Percentiles rank a stretch among this genome's conserved stretches.
Evolutionary conservation across 495 filamentous ascomycete genomes (phyloP).

Genomic region (Saxophila tyrrhenica): DNA sequence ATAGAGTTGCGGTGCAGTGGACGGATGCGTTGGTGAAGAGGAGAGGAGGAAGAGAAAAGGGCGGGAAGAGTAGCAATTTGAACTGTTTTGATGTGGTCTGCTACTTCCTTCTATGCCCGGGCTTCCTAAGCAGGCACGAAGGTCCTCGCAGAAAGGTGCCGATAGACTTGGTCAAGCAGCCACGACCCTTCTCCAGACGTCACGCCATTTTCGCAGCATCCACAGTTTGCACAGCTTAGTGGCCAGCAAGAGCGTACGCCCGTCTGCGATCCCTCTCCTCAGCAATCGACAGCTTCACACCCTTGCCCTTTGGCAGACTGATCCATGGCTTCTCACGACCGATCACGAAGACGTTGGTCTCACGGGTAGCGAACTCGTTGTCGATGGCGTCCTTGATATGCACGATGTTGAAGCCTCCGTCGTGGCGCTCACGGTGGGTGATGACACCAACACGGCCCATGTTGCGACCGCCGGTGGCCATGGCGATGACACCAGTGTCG

Average conservation of each 20-base stretch:
- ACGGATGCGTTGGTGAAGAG: neutral
- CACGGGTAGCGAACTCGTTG: slow-evolving; percentile 97
- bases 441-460: slow-evolving; percentile 99
- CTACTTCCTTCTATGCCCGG: neutral
- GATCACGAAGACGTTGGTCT: slow-evolving; percentile 98
- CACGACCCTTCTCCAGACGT: too few relatives aligned
- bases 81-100: neutral
- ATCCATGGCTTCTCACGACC: slow-evolving; percentile 97
- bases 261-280: slow-evolving; percentile 96
- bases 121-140: neutral
- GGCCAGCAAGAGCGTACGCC: slow-evolving; percentile 59
- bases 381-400: slow-evolving; percentile 99
- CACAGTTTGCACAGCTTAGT: slow-evolving; percentile 36
- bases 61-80: neutral
- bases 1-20: neutral
- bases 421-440: slow-evolving; percentile 98
- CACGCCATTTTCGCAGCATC: too few relatives aligned
- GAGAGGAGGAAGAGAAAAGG: neutral
- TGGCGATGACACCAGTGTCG: slow-evolving; percentile 92
- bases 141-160: too few relatives aligned
- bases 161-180: too few relatives aligned
- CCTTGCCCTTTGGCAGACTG: slow-evolving; percentile 97
- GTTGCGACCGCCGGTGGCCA: slow-evolving; percentile 98
- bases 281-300: slow-evolving; percentile 96
- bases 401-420: slow-evolving; percentile 98